Base-by-base conservation (phyloP, 2,329 filamentous ascomycete species). In the Cercospora canescens region DNA sequence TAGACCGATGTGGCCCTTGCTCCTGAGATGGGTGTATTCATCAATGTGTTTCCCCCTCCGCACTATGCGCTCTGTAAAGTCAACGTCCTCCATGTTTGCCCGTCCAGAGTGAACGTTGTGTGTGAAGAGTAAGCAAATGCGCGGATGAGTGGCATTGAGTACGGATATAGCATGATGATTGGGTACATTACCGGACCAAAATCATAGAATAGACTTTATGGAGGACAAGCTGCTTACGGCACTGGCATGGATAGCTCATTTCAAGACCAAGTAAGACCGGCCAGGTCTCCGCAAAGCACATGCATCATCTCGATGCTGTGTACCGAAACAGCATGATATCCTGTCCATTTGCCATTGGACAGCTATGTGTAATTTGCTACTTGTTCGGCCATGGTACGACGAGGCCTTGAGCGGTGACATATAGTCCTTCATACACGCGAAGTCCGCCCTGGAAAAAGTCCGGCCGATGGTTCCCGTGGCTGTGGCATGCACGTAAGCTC, bases 1-100 rank as follows among this genome's bases (percentile, higher is more conserved):
- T 30, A 62, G 63, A 30, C 62, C 39, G 60, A 61, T 16, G 59
- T 63, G 63, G 32, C 64, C 52, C 45, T 67, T 26, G 50, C 60
- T 39, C 35, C 48, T 64, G 30, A 30, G n/a, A 21, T 50, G 63
- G 12, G 35, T 35, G 34, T 62, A 16, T 57, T 56, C 50, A 21
- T 54, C 24, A 21, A 39, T 39, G 21, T 14, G 48, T 16, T 16
- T 30, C n/a, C 34, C 56, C n/a, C 50, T 7, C 8, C 24, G 37
- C 48, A 55, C 6, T 16, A 32, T n/a, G n/a, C 26, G 34, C 12
- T 18, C 18, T 7, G 24, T 26, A 12, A 39, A 28, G 6, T 35
- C 52, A 8, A 50, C 16, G 28, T 50, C 41, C 26, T 52, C 58
- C 58, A 60, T 60, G 16, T 12, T 9, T 32, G 21, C 52, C 14